Percentiles rank a stretch among this genome's conserved stretches.
These are phyloP conservation scores for Microcyclosporella mali DNA, from an alignment of 2,329 filamentous ascomycete genomes.

Conservation along the genomic window DNA sequence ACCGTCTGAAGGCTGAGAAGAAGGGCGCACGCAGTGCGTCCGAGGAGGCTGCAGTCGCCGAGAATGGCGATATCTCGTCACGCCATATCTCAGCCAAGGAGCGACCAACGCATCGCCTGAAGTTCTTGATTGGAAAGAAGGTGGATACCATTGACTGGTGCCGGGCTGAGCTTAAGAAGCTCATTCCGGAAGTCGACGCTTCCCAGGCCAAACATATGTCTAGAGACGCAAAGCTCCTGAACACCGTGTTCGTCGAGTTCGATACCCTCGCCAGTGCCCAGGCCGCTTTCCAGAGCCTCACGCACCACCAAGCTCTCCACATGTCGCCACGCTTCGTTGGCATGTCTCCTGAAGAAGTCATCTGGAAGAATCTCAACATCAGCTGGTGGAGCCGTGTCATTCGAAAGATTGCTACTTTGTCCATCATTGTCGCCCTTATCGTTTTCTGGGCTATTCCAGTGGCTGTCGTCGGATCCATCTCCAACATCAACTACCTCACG, in stretches of 20 bases:
- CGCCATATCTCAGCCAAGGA: slow-evolving; percentile 69
- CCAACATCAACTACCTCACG: slow-evolving; percentile 64
- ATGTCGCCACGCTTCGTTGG: slow-evolving; percentile 84
- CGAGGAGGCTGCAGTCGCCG: slow-evolving; percentile 45
- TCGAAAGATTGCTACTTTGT: slow-evolving; percentile 44
- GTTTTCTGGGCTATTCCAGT: slow-evolving; percentile 81
- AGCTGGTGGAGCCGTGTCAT: slow-evolving; percentile 80
- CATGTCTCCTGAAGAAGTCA: slow-evolving; percentile 71
- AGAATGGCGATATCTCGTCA: slow-evolving; percentile 65
- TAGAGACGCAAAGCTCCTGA: slow-evolving; percentile 58
- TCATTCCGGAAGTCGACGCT: slow-evolving; percentile 65
- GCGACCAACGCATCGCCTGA: slow-evolving; percentile 69
- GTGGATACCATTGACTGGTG: slow-evolving; percentile 94
- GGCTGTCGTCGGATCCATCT: slow-evolving; percentile 75
- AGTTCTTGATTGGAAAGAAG: slow-evolving; percentile 71
- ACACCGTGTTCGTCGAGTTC: slow-evolving; percentile 89
- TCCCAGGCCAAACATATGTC: slow-evolving; percentile 61
- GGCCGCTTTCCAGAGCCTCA: slow-evolving; percentile 75
- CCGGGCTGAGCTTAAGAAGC: slow-evolving; percentile 66
- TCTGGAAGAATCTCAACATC: slow-evolving; percentile 80
- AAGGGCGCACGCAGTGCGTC: slow-evolving; percentile 43
- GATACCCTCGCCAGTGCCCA: slow-evolving; percentile 76
- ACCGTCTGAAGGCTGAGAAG: slow-evolving; percentile 61
- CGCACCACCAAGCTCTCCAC: slow-evolving; percentile 79
- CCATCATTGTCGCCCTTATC: slow-evolving; percentile 70